These are phyloP conservation scores for Chaetomium cochliodes DNA, from an alignment of 495 filamentous ascomycete species.

Conservation along the genomic window DNA sequence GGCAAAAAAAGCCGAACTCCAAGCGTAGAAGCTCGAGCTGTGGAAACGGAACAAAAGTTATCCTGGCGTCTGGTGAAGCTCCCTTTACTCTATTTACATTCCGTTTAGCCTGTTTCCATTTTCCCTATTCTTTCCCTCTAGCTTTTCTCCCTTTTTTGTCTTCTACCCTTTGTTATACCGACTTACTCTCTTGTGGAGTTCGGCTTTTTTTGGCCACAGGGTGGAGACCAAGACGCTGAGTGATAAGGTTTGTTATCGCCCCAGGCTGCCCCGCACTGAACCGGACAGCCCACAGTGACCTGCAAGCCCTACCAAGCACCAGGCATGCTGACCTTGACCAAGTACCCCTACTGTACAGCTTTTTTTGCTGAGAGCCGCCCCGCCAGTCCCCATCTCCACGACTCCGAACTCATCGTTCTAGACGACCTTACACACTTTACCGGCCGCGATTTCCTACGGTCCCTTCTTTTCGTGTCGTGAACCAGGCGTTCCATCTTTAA, in stretches of 20 bases:
- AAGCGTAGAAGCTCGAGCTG: no score
- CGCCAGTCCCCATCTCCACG: slow-evolving; percentile 10
- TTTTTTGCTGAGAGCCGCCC: slow-evolving; percentile 4
- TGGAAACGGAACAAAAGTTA: no score
- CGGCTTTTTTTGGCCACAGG: no score
- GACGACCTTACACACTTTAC: background rate
- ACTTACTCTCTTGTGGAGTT: no score
- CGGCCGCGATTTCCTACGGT: slow-evolving; percentile 7
- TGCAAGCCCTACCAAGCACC: slow-evolving; percentile 8
- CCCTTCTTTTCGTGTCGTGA: background rate
- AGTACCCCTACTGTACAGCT: slow-evolving; percentile 9
- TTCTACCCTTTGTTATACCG: no score
- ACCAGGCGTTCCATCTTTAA: background rate
- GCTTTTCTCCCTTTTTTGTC: no score
- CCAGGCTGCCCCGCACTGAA: slow-evolving; percentile 14
- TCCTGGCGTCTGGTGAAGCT: no score
- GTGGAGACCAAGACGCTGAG: no score
- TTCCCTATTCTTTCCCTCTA: no score
- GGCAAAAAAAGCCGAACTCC: no score
- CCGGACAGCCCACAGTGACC: slow-evolving; percentile 9
- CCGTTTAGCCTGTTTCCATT: no score
- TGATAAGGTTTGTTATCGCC: slow-evolving; percentile 14
- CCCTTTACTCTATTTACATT: no score
- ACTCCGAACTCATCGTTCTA: background rate
- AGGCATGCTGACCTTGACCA: slow-evolving; percentile 5